Conservation (phyloP, 2,329 filamentous ascomycete genomes). For the Trichoderma pleuroti region DNA sequence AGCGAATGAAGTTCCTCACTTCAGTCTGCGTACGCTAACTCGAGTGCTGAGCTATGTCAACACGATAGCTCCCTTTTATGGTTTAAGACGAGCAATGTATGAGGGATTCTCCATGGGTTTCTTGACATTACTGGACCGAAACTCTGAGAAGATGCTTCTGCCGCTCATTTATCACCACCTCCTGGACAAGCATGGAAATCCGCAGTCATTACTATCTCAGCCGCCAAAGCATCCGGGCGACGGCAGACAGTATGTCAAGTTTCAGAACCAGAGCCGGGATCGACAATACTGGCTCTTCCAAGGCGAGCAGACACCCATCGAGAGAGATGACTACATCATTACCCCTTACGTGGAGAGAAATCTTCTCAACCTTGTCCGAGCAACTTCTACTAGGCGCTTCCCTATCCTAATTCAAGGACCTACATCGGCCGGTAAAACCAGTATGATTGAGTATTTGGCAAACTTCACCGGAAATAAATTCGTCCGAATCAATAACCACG, state of each 20-base stretch:
- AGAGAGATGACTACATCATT: slow-evolving; percentile 89
- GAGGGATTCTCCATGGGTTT: slow-evolving; percentile 99
- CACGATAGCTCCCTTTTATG: slow-evolving; percentile 79
- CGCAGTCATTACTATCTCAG: slow-evolving; percentile 71
- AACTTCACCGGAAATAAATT: slow-evolving; percentile 96
- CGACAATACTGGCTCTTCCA: slow-evolving; percentile 87
- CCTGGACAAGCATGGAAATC: slow-evolving; percentile 63
- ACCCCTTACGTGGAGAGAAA: slow-evolving; percentile 95
- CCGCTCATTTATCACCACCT: slow-evolving; percentile 80
- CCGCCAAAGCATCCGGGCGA: slow-evolving; percentile 74
- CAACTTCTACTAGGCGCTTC: slow-evolving; percentile 86
- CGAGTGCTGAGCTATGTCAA: slow-evolving; percentile 84
- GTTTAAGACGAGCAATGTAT: slow-evolving; percentile 77
- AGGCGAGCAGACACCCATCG: slow-evolving; percentile 60
- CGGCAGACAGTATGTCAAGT: slow-evolving; percentile 73
- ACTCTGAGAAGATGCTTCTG: slow-evolving; percentile 74
- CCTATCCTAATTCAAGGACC: slow-evolving; percentile 95
- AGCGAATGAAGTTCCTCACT: slow-evolving; percentile 92
- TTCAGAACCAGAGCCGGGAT: slow-evolving; percentile 60
- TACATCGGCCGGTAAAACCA: slow-evolving; percentile 96
- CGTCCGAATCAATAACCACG: slow-evolving; percentile 98
- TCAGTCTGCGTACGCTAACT: slow-evolving; percentile 91
- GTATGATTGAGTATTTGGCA: slow-evolving; percentile 99
- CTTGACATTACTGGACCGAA: slow-evolving; percentile 77
- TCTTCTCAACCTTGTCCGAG: slow-evolving; percentile 87